Percentiles rank a stretch among this genome's conserved stretches.
These are phyloP conservation scores for Nakazawaea ernobii DNA, from an alignment of 805 yeast species.

Conservation along the genomic window DNA sequence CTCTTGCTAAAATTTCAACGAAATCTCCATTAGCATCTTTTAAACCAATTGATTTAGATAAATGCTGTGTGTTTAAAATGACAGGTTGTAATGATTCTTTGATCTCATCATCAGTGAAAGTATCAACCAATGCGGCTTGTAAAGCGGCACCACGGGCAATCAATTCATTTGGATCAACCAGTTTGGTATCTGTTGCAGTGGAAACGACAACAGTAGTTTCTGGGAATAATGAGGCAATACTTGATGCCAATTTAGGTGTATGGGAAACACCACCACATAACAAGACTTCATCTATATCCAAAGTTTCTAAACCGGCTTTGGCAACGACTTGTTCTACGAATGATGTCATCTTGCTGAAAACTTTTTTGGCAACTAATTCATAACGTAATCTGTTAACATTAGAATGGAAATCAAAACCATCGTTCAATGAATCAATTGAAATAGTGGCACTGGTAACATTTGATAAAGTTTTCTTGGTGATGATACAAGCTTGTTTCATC, in stretches of 20 bases:
- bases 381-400: slow-evolving; percentile 90
- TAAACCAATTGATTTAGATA: slow-evolving; percentile 79
- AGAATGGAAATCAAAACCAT: slow-evolving; percentile 90
- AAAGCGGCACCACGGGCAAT: slow-evolving; percentile 93
- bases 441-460: slow-evolving; percentile 85
- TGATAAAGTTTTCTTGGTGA: slow-evolving; percentile 86
- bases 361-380: slow-evolving; percentile 80
- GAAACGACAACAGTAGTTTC: slow-evolving; percentile 70
- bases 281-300: slow-evolving; percentile 86
- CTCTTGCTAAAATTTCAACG: slow-evolving; percentile 66
- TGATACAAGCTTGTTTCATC: slow-evolving; percentile 73
- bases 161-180: slow-evolving; percentile 83
- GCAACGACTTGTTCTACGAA: slow-evolving; percentile 70
- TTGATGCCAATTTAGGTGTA: slow-evolving; percentile 84
- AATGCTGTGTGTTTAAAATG: slow-evolving; percentile 83
- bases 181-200: slow-evolving; percentile 72
- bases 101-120: slow-evolving; percentile 78
- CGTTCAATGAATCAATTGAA: slow-evolving; percentile 91
- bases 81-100: slow-evolving; percentile 77
- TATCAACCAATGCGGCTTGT: slow-evolving; percentile 83
- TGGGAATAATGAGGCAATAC: slow-evolving; percentile 72
- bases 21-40: slow-evolving; percentile 66
- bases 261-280: slow-evolving; percentile 92
- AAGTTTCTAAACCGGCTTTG: slow-evolving; percentile 79
- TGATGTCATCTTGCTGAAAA: slow-evolving; percentile 65